Conservation (phyloP, 2,329 filamentous ascomycete species). For the Penicillium vulpinum region DNA sequence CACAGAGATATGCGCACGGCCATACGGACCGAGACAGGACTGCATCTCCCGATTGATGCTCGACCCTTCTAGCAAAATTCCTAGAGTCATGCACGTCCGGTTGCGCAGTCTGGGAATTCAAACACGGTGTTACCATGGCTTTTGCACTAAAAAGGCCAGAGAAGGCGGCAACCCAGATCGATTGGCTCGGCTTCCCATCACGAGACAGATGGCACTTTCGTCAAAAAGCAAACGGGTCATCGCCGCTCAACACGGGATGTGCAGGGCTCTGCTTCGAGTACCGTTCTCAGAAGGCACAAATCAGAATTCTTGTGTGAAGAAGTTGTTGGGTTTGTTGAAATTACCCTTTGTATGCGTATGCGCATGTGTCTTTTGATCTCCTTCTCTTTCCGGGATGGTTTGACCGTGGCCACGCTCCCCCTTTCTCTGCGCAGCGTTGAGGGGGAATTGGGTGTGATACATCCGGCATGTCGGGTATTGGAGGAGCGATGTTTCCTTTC, state of each 20-base stretch:
- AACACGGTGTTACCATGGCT: slow-evolving; percentile 22
- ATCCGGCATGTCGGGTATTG: slow-evolving; percentile 17
- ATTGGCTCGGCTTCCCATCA: slow-evolving; percentile 21
- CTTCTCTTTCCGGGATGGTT: slow-evolving; percentile 16
- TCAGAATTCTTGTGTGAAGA: background rate
- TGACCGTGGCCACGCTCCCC: slow-evolving; percentile 10
- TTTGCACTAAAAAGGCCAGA: slow-evolving; percentile 14
- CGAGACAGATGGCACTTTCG: slow-evolving; percentile 15
- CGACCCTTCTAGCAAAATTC: slow-evolving; percentile 15
- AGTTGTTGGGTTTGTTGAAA: background rate
- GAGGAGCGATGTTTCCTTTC: slow-evolving; percentile 12
- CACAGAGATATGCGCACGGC: slow-evolving; percentile 16
- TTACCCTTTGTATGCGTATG: background rate
- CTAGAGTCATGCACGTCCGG: slow-evolving; percentile 21
- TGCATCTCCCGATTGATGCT: slow-evolving; percentile 17
- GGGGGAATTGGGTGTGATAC: slow-evolving; percentile 10
- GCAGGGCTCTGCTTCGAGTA: slow-evolving; percentile 2
- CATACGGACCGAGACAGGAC: slow-evolving; percentile 24
- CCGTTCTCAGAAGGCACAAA: background rate
- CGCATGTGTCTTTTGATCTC: slow-evolving; percentile 12
- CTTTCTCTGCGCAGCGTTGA: slow-evolving; percentile 9
- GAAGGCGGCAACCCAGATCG: slow-evolving; percentile 1
- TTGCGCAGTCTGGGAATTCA: slow-evolving; percentile 19
- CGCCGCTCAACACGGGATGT: slow-evolving; percentile 8
- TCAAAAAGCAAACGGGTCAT: slow-evolving; percentile 16